Percentiles rank a stretch among this genome's conserved stretches.
Conservation (phyloP, 768 basidiomycete species). For the Boletus subcaerulescens region DNA sequence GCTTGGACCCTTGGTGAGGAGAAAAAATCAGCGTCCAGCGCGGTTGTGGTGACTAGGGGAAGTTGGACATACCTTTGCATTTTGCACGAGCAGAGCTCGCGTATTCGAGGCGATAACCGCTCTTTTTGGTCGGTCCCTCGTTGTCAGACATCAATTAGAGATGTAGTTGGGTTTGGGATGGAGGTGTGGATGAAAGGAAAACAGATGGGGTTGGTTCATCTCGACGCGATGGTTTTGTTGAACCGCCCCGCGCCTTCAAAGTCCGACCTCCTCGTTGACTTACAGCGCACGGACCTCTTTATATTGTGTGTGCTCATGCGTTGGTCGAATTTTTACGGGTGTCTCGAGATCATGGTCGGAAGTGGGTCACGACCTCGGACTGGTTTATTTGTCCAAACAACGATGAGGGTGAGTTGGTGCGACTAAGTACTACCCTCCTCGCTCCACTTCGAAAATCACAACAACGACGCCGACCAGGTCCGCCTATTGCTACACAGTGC, state of each 20-base stretch:
- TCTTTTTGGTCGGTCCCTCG: constrained; percentile 33
- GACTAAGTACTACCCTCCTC: not conserved
- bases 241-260: constrained; percentile 38
- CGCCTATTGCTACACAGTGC: not conserved
- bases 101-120: constrained; percentile 78
- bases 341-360: constrained; percentile 10
- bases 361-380: constrained; percentile 9
- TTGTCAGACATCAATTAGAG: constrained; percentile 33
- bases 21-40: constrained; percentile 17
- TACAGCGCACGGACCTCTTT: constrained; percentile 36
- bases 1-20: constrained; percentile 65
- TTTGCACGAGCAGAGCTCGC: constrained; percentile 63
- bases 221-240: constrained; percentile 40
- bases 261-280: constrained; percentile 33
- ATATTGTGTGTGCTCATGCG: constrained; percentile 25
- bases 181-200: constrained; percentile 28
- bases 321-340: constrained; percentile 14
- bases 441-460: not conserved
- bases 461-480: not conserved
- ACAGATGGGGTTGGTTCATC: constrained; percentile 36
- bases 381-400: constrained; percentile 35
- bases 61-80: constrained; percentile 63
- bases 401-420: not conserved
- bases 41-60: constrained; percentile 11
- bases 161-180: constrained; percentile 15